Percentiles rank a stretch among this genome's conserved stretches.
Evolutionary conservation across 257 asterid genomes (phyloP).

Genomic region (Cinchona pubescens): DNA sequence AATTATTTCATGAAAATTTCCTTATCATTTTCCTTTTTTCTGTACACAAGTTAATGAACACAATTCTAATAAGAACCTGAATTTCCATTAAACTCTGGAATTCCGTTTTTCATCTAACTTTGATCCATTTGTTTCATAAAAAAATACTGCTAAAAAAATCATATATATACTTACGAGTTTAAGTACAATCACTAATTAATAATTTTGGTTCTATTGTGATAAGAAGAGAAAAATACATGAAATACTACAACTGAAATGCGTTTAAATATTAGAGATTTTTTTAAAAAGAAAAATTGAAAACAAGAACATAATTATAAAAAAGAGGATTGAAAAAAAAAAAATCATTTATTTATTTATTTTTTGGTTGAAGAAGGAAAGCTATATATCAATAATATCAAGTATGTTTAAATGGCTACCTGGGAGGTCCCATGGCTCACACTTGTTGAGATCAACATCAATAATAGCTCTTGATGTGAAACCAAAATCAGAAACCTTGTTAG

Average conservation of each 20-base stretch:
- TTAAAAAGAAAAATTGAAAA: too few species aligned
- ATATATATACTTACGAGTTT: background rate
- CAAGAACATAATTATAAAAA: background rate
- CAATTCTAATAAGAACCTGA: too few species aligned
- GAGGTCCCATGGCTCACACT: slow-evolving; percentile 92
- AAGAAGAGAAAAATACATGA: background rate
- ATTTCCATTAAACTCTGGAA: background rate
- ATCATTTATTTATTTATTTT: too few species aligned
- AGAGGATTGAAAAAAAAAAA: background rate
- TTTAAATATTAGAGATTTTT: background rate
- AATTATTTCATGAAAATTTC: background rate
- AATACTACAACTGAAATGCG: background rate
- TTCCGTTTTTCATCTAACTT: background rate
- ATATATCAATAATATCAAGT: background rate
- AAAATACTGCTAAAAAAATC: background rate
- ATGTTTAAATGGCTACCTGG: slow-evolving; percentile 49
- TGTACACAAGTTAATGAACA: background rate
- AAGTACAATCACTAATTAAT: background rate
- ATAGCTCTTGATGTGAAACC: slow-evolving; percentile 50
- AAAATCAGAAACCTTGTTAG: slow-evolving; percentile 57
- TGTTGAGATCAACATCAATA: slow-evolving; percentile 71
- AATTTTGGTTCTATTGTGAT: background rate
- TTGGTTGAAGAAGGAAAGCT: background rate
- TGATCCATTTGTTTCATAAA: background rate
- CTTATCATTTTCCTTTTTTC: background rate